These are phyloP conservation scores for Penicillium fuscoglaucum DNA, from an alignment of 2,329 filamentous ascomycete species.

Conservation along the genomic window DNA sequence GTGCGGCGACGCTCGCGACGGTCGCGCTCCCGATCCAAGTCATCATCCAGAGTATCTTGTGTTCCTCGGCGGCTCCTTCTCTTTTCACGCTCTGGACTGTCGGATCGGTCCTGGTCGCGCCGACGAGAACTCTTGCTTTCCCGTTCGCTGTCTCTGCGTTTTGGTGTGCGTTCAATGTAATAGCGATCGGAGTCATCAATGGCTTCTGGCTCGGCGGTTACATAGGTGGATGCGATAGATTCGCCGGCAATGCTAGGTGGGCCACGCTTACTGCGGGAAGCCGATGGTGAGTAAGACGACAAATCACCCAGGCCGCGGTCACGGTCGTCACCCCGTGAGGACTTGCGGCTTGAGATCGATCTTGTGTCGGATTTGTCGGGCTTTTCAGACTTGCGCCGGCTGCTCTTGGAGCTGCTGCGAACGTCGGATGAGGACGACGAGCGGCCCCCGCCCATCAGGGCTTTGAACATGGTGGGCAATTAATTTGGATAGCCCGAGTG, in stretches of 20 bases:
- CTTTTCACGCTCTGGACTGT: constrained; percentile 30
- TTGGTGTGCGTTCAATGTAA: constrained; percentile 33
- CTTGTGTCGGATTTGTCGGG: constrained; percentile 33
- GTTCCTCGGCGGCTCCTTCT: constrained; percentile 22
- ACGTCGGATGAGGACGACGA: constrained; percentile 34
- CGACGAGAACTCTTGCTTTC: constrained; percentile 25
- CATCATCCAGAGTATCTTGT: constrained; percentile 22
- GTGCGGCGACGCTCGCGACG: constrained; percentile 32
- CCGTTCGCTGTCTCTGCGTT: constrained; percentile 30
- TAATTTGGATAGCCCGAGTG: constrained; percentile 27
- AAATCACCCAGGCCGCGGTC: constrained; percentile 42
- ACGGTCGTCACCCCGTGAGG: constrained; percentile 50
- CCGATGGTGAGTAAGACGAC: constrained; percentile 29
- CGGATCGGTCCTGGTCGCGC: constrained; percentile 31
- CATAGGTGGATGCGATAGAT: constrained; percentile 40
- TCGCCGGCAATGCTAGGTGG: constrained; percentile 32
- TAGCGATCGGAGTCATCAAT: constrained; percentile 30
- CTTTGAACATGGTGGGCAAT: constrained; percentile 42
- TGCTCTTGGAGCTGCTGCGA: constrained; percentile 34
- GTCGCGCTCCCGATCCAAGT: constrained; percentile 22
- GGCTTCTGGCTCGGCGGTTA: constrained; percentile 40
- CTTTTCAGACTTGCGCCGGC: constrained; percentile 31
- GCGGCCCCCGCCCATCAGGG: constrained; percentile 38
- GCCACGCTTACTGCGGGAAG: constrained; percentile 29
- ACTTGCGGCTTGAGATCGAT: constrained; percentile 41